A percentile compares a stretch with the other conserved stretches of the same genome.
These are phyloP conservation scores for Ophidiomyces ophidiicola DNA, from an alignment of 2,329 filamentous ascomycete genomes.

Conservation along the genomic window DNA sequence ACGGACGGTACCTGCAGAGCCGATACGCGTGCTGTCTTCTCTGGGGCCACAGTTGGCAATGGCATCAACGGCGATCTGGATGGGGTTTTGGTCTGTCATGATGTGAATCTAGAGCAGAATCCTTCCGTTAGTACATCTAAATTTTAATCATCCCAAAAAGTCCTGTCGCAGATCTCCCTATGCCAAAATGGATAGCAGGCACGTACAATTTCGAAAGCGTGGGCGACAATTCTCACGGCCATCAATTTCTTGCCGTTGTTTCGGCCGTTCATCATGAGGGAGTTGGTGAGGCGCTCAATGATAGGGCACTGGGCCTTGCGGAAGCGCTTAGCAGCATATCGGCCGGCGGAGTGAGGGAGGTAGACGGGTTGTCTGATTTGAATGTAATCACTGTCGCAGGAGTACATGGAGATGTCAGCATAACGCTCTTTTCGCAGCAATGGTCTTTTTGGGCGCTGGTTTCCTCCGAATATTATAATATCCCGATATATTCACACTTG, in stretches of 20 bases:
- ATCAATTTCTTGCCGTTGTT: slow-evolving; percentile 99
- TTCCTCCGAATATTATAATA: neutral
- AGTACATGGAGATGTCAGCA: slow-evolving; percentile 4
- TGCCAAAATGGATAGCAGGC: neutral
- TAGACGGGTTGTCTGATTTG: slow-evolving; percentile 99
- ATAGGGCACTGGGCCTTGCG: slow-evolving; percentile 99
- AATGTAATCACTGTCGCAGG: slow-evolving; percentile 77
- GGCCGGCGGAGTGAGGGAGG: slow-evolving; percentile 95
- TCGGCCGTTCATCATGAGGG: slow-evolving; percentile 99
- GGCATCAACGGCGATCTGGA: slow-evolving; percentile 98
- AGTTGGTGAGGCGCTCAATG: slow-evolving; percentile 99
- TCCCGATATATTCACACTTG: neutral
- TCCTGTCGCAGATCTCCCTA: neutral
- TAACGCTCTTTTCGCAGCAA: neutral
- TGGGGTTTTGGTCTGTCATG: slow-evolving; percentile 99
- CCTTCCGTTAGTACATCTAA: neutral
- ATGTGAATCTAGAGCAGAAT: slow-evolving; percentile 69
- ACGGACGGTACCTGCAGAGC: slow-evolving; percentile 98
- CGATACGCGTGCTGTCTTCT: slow-evolving; percentile 99
- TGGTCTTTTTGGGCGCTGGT: neutral
- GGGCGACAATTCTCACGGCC: slow-evolving; percentile 97
- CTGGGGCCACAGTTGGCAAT: slow-evolving; percentile 99
- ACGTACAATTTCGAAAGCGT: slow-evolving; percentile 98
- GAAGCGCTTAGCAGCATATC: slow-evolving; percentile 99
- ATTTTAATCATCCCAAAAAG: neutral